Conservation (phyloP, 352 stramenopile genomes). For the Phytopythium kandeliae region DNA sequence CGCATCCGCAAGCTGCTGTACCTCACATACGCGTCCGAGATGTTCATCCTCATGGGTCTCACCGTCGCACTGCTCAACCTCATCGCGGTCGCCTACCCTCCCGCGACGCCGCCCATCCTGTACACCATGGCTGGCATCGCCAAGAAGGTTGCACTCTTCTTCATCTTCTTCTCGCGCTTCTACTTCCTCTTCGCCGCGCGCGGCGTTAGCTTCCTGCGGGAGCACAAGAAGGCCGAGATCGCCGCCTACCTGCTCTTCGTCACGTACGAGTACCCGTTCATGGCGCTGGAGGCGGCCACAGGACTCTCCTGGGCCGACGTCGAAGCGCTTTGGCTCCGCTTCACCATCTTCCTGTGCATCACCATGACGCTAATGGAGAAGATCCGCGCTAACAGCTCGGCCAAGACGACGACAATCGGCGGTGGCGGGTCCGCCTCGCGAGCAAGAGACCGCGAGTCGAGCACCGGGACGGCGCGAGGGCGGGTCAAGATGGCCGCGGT, state of each 20-base stretch:
- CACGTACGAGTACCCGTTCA: constrained; percentile 23
- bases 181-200: constrained; percentile 21
- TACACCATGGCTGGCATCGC: constrained; percentile 9
- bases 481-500: background rate
- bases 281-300: constrained; percentile 1
- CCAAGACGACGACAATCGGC: background rate
- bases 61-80: constrained; percentile 12
- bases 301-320: constrained; percentile 3
- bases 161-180: constrained; percentile 39
- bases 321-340: constrained; percentile 3
- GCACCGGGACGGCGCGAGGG: background rate
- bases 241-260: constrained; percentile 17
- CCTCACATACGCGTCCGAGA: constrained; percentile 7
- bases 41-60: constrained; percentile 6
- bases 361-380: constrained; percentile 5
- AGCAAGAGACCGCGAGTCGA: background rate
- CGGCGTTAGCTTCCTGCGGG: constrained; percentile 5
- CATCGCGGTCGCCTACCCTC: constrained; percentile 2
- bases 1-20: constrained; percentile 6
- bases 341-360: constrained; percentile 6
- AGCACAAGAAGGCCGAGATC: constrained; percentile 12
- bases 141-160: constrained; percentile 22
- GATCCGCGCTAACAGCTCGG: background rate
- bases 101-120: background rate
- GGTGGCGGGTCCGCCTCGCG: background rate